phyloP scores from a whole-genome alignment of 2,329 filamentous ascomycete genomes.

The Fusarium metavorans region DNA sequence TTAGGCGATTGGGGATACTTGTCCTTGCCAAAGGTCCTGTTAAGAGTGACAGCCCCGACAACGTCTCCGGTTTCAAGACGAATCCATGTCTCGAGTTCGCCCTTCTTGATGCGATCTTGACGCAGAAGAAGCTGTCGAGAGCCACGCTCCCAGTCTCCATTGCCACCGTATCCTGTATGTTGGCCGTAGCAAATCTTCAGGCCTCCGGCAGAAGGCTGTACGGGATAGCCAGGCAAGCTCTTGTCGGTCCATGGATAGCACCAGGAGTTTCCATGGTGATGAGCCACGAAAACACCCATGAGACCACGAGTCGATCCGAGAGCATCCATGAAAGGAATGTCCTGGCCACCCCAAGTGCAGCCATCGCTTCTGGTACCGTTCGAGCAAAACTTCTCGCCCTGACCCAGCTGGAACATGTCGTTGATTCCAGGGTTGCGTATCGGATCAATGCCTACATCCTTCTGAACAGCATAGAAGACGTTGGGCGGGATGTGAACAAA shows the following conservation, averaged over 20 bases:
- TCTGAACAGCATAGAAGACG: slow-evolving; percentile 54
- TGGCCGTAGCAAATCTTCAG: slow-evolving; percentile 65
- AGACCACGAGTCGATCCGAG: slow-evolving; percentile 62
- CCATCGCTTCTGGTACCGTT: slow-evolving; percentile 53
- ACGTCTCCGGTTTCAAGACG: slow-evolving; percentile 64
- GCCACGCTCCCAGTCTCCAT: slow-evolving; percentile 69
- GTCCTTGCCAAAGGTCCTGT: slow-evolving; percentile 67
- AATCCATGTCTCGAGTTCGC: slow-evolving; percentile 66
- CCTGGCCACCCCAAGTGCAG: slow-evolving; percentile 59
- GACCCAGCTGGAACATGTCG: slow-evolving; percentile 54
- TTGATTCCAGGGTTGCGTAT: slow-evolving; percentile 57
- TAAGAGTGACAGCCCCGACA: slow-evolving; percentile 63
- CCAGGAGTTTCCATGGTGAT: slow-evolving; percentile 70
- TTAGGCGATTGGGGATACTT: slow-evolving; percentile 56
- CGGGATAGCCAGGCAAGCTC: slow-evolving; percentile 1
- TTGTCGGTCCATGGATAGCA: slow-evolving; percentile 53
- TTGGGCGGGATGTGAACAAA: slow-evolving; percentile 62
- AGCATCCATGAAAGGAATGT: slow-evolving; percentile 68
- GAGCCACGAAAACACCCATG: slow-evolving; percentile 66
- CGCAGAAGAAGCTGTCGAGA: slow-evolving; percentile 50
- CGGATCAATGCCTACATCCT: slow-evolving; percentile 48
- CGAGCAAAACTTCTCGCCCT: slow-evolving; percentile 56
- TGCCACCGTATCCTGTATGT: slow-evolving; percentile 74
- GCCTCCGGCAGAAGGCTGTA: slow-evolving; percentile 40
- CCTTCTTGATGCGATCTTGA: slow-evolving; percentile 54